Base-by-base conservation (phyloP, 2,329 filamentous ascomycete species). In the Ascochyta lentis region DNA sequence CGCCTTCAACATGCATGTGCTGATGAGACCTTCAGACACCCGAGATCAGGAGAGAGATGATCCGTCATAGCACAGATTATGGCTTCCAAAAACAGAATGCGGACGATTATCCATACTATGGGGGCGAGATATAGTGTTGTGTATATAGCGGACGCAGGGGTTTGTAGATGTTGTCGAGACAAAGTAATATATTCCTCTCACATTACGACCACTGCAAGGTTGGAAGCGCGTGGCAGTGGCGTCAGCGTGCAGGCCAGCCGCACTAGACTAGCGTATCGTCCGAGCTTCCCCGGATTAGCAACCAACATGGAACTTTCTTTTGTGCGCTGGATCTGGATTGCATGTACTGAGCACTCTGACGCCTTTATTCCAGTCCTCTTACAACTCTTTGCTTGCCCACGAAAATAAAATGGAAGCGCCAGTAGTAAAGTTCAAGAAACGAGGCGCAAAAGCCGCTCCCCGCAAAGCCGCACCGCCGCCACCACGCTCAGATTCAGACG, bases 401-500 rank as follows among this genome's bases (percentile, higher is more conserved):
- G 5, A 35, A 37, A 3, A 8, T 10, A 70, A 67, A 16, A 59
- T 74, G 27, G 73, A 78, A 26, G 79, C 78, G 2, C 84, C 85
- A 0, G 81, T 88, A 12, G 84, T 89, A 13, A 76, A 90, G 47
- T 97, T 97, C 84, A 97, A 96, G 76, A 96, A 95, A 76, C 86
- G 93, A 73, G 84, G 86, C 63, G 84, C 84, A 69, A 96, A 92
- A 73, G 84, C 84, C 59, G 93, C 91, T 71, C 80, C 93, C 50
- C 87, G 93, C 70, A 96, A 96, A 80, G 87, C 91, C 63, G 85
- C 90, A 19, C 90, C 92, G 34, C 91, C 92, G 39, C 91, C 92
- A 49, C 89, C 91, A 6, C 62, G 54, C 29, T 73, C 71, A 33
- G 67, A 71, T 47, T 75, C 72, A 13, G 44, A 49, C 24, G 87